A percentile compares a stretch with the other conserved stretches of the same genome.
Evolutionary conservation across 2,329 filamentous ascomycete species (phyloP).

Genomic region (Colletotrichum graminicola): DNA sequence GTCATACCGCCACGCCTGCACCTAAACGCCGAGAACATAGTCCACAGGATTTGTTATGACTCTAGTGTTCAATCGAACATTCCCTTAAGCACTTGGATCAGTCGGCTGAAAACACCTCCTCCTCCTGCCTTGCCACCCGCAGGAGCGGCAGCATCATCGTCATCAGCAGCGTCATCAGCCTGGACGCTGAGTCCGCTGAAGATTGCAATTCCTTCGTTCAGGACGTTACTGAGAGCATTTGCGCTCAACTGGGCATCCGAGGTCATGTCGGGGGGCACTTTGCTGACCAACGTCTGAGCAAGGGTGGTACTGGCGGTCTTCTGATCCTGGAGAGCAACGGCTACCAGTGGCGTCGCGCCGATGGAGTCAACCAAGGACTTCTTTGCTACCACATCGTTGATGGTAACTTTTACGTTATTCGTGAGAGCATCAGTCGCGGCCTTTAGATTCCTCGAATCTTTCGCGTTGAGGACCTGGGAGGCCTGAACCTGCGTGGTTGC

Average conservation of each 20-base stretch:
- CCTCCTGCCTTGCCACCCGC: neutral
- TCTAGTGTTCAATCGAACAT: neutral
- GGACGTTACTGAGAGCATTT: slow-evolving; percentile 21
- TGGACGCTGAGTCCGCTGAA: slow-evolving; percentile 6
- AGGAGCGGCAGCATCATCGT: neutral
- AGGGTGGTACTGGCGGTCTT: slow-evolving; percentile 32
- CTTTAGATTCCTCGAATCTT: slow-evolving; percentile 27
- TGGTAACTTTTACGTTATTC: slow-evolving; percentile 38
- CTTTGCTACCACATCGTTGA: slow-evolving; percentile 36
- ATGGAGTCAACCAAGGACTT: slow-evolving; percentile 31
- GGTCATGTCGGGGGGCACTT: slow-evolving; percentile 22
- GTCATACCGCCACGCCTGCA: slow-evolving; percentile 8
- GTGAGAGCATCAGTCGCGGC: slow-evolving; percentile 37
- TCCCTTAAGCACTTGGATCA: slow-evolving; percentile 7
- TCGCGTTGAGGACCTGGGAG: slow-evolving; percentile 10
- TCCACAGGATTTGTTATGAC: neutral
- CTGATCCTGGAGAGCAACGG: slow-evolving; percentile 36
- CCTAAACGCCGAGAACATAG: slow-evolving; percentile 9
- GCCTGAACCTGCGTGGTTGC: slow-evolving; percentile 31
- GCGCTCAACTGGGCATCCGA: slow-evolving; percentile 35
- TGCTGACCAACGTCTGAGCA: slow-evolving; percentile 35
- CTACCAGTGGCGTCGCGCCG: slow-evolving; percentile 37
- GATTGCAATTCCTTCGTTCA: slow-evolving; percentile 28
- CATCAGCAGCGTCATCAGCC: neutral
- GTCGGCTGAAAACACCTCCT: slow-evolving; percentile 6